Base-by-base conservation (phyloP, 805 yeast species). In the Kockiozyma suomiensis region DNA sequence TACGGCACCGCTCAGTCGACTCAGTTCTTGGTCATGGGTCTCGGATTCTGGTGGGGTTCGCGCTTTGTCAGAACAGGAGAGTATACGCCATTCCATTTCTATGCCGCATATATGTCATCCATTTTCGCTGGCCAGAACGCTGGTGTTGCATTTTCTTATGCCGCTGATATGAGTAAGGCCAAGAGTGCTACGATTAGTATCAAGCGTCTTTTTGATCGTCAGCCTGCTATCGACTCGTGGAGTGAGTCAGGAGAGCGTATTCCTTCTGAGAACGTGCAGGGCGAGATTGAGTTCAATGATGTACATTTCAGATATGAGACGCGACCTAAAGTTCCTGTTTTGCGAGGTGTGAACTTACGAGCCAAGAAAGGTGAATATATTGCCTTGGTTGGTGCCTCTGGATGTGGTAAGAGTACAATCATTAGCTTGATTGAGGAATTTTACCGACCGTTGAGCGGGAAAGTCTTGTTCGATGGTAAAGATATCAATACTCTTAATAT, bases 321-420 rank as follows among this genome's bases (percentile, higher is more conserved):
- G 3, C 65, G 74, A 4, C 66, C 69, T 25, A 62, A 58, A 12
- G 69, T 70, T 15, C 62, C 69, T 21, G 69, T 71, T 4, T 58
- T 71, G 17, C 61, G 62, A 1, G 70, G 71, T 32, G 47, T 71
- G 38, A 61, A 62, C 38, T 59, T 71, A 30, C 50, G 45, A 5
- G 61, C 70, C 82, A 90, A 90, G 5, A 87, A 92, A 3, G 97
- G 97, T 6, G 74, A 85, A 67, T 90, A 87, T 68, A 92, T 90
- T 38, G 97, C 97, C 12, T 82, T 90, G 67, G 97, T 90, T n/a
- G 97, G 97, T 0, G 85, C 96, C 93, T 2, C 85, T 88, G 23
- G 97, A 10, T 69, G 72, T 25, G 90, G 43, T 71, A 78, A 4
- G 51, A 61, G 67, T 52, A 68, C 70, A 0, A 78, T 85, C 6